Conservation (phyloP, 2,329 filamentous ascomycete genomes). For the Elsinoe australis region DNA sequence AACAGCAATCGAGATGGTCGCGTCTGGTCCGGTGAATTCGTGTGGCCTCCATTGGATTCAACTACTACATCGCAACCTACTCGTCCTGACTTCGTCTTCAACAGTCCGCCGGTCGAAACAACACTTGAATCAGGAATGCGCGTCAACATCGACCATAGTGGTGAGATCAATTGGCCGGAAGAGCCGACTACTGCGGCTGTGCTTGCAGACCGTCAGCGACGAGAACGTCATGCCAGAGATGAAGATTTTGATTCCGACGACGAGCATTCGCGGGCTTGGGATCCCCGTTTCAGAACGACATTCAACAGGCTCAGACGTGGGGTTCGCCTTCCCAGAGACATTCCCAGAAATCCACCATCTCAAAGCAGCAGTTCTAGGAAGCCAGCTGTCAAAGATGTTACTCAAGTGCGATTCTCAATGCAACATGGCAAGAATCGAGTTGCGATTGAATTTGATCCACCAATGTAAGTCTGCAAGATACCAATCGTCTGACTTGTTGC, state of each 20-base stretch:
- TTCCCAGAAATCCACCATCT: neutral
- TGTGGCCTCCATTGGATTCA: constrained; percentile 19
- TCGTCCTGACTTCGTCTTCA: no score
- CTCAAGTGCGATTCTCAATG: constrained; percentile 74
- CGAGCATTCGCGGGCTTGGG: constrained; percentile 8
- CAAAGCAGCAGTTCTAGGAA: neutral
- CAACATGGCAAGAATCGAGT: constrained; percentile 75
- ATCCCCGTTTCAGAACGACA: constrained; percentile 15
- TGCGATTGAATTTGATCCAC: constrained; percentile 76
- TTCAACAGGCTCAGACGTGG: constrained; percentile 15
- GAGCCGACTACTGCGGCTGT: constrained; percentile 19
- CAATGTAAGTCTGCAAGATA: constrained; percentile 45
- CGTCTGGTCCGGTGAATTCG: constrained; percentile 10
- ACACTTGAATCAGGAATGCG: constrained; percentile 14
- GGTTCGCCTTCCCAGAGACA: neutral
- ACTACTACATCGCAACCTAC: no score
- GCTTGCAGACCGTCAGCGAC: constrained; percentile 18
- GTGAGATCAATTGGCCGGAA: constrained; percentile 20
- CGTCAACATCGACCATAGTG: constrained; percentile 12
- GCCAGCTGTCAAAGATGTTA: constrained; percentile 22
- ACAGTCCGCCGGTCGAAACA: neutral
- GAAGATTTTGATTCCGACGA: constrained; percentile 17
- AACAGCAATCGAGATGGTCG: constrained; percentile 8
- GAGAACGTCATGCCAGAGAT: constrained; percentile 16
- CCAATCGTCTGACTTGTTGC: neutral